Conservation (phyloP, 192 early-diverging fungal species). For the Entomortierella lignicola region DNA sequence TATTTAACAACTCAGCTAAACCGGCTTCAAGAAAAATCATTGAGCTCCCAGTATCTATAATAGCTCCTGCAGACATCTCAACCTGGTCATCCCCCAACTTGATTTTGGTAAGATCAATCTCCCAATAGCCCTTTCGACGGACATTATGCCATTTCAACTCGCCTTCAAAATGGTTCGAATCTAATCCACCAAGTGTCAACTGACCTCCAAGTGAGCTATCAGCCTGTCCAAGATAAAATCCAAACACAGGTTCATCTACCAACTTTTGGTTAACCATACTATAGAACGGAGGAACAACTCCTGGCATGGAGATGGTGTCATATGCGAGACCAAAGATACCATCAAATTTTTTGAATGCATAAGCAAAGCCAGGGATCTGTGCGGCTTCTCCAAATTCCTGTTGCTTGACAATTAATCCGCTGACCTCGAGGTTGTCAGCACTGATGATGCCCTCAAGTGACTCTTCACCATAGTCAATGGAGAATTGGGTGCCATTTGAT, state of each 20-base stretch:
- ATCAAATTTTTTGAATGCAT: constrained; percentile 95
- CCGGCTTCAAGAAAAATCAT: constrained; percentile 82
- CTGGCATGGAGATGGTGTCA: constrained; percentile 88
- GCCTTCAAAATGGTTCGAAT: constrained; percentile 79
- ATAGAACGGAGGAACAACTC: constrained; percentile 95
- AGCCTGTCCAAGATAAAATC: constrained; percentile 88
- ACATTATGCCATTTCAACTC: constrained; percentile 86
- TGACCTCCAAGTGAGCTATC: constrained; percentile 79
- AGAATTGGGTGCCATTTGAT: constrained; percentile 94
- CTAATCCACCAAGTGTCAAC: constrained; percentile 89
- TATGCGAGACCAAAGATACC: constrained; percentile 96
- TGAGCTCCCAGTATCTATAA: constrained; percentile 94
- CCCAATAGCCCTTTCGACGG: constrained; percentile 96
- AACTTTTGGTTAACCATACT: constrained; percentile 86
- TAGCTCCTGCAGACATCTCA: constrained; percentile 75
- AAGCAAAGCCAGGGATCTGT: constrained; percentile 96
- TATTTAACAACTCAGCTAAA: constrained; percentile 91
- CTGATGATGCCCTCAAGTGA: constrained; percentile 95
- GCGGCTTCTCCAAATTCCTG: constrained; percentile 96
- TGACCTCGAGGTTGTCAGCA: constrained; percentile 69
- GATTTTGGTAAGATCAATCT: constrained; percentile 86
- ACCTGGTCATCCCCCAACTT: constrained; percentile 83
- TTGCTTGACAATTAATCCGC: constrained; percentile 72
- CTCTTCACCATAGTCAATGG: constrained; percentile 94
- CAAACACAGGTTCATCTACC: constrained; percentile 88